phyloP scores from a whole-genome alignment of 257 asterid species.

The Eustoma russellianum region DNA sequence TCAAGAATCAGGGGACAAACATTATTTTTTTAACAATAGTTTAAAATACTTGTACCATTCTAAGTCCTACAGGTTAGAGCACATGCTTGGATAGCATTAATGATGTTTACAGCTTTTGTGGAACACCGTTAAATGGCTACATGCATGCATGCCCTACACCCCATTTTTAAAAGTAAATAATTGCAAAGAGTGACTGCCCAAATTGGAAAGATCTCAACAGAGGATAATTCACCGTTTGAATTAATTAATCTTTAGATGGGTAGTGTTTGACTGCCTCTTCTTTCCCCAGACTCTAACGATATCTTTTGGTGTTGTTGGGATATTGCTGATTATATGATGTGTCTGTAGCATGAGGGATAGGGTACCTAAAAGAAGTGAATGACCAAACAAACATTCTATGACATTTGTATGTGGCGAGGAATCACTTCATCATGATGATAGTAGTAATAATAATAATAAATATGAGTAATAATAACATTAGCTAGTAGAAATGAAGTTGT shows the following conservation, averaged over 20 bases:
- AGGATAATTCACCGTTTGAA: conserved; percentile 10
- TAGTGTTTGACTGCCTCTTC: too few species aligned
- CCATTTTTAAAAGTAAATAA: not conserved
- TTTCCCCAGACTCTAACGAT: too few species aligned
- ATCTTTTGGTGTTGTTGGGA: too few species aligned
- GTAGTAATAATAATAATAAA: conserved; percentile 30
- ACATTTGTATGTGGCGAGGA: conserved; percentile 29
- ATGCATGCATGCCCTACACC: conserved; percentile 12
- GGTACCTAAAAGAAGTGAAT: conserved; percentile 11
- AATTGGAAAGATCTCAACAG: conserved; percentile 25
- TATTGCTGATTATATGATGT: too few species aligned
- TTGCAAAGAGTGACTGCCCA: conserved; percentile 13
- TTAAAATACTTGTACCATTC: too few species aligned
- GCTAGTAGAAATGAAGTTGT: conserved; percentile 36
- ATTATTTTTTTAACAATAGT: too few species aligned
- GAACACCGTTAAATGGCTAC: conserved; percentile 6
- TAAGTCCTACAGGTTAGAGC: conserved; percentile 1
- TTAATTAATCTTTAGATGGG: not conserved
- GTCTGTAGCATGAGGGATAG: too few species aligned
- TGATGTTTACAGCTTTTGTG: conserved; percentile 12
- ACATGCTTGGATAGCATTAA: conserved; percentile 14
- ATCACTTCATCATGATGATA: too few species aligned
- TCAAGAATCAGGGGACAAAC: too few species aligned
- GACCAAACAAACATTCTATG: conserved; percentile 29
- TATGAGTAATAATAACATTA: too few species aligned